Conservation (phyloP, 345 rosid genomes). For the Aquilaria yunnanensis region DNA sequence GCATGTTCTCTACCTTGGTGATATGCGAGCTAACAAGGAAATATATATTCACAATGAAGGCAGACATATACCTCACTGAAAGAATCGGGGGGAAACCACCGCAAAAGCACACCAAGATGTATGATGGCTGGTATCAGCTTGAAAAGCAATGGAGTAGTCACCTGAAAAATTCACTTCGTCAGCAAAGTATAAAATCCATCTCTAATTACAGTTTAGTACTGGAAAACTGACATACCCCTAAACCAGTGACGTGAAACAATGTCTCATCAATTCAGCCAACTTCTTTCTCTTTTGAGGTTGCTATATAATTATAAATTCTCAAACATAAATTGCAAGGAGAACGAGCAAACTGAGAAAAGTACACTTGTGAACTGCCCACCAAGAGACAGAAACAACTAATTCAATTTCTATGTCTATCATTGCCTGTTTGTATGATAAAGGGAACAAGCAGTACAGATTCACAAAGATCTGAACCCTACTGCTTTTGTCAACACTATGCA, state of each 20-base stretch:
- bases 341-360: too few relatives aligned
- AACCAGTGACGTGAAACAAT: too few relatives aligned
- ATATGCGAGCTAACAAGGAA: not conserved
- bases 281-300: too few relatives aligned
- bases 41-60: not conserved
- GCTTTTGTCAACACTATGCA: too few relatives aligned
- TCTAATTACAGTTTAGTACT: not conserved
- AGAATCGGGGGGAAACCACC: conserved; percentile 85
- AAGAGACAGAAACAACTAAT: too few relatives aligned
- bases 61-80: conserved; percentile 56
- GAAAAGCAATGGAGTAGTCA: conserved; percentile 94
- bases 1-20: not conserved
- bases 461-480: not conserved
- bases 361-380: too few relatives aligned
- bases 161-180: conserved; percentile 33
- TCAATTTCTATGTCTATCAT: too few relatives aligned
- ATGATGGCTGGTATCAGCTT: conserved; percentile 91
- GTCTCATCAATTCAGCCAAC: too few relatives aligned
- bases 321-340: not conserved
- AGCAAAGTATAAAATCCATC: conserved; percentile 4
- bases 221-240: not conserved
- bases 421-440: too few relatives aligned
- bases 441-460: too few relatives aligned
- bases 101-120: conserved; percentile 79
- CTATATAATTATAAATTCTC: too few relatives aligned